Conservation (phyloP, 139 green algal genomes). For the Micractinium conductrix region DNA sequence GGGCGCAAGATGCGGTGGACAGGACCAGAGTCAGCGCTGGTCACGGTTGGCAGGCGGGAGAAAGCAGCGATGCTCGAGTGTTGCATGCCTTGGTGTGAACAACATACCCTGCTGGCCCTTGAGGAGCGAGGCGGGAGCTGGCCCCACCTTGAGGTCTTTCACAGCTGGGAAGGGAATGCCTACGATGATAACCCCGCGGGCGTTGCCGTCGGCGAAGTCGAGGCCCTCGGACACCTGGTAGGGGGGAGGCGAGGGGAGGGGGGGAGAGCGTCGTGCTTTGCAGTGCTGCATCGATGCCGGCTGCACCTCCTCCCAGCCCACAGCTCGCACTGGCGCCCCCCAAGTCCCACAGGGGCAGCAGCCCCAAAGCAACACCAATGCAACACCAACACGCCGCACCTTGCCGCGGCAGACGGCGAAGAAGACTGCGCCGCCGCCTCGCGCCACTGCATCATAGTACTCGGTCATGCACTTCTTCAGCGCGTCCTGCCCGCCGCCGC, state of each 20-base stretch:
- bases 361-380: too few species aligned
- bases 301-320: background rate
- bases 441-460: slow-evolving; percentile 77
- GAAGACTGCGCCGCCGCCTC: slow-evolving; percentile 78
- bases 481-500: slow-evolving; percentile 58
- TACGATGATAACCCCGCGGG: slow-evolving; percentile 89
- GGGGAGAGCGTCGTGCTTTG: background rate
- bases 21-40: too few species aligned
- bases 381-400: slow-evolving; percentile 56
- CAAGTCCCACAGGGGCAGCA: background rate
- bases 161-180: slow-evolving; percentile 93
- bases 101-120: too few species aligned
- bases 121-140: too few species aligned
- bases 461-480: slow-evolving; percentile 76
- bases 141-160: slow-evolving; percentile 82
- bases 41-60: too few species aligned
- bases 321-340: too few species aligned
- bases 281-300: background rate
- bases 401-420: slow-evolving; percentile 96
- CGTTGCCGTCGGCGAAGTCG: slow-evolving; percentile 93
- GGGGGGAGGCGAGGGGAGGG: too few species aligned
- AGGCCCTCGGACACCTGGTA: slow-evolving; percentile 93
- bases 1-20: background rate
- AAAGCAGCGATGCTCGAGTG: too few species aligned
- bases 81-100: too few species aligned